phyloP scores from a whole-genome alignment of 1,284 basidiomycete genomes.

The Entoloma clypeatum region DNA sequence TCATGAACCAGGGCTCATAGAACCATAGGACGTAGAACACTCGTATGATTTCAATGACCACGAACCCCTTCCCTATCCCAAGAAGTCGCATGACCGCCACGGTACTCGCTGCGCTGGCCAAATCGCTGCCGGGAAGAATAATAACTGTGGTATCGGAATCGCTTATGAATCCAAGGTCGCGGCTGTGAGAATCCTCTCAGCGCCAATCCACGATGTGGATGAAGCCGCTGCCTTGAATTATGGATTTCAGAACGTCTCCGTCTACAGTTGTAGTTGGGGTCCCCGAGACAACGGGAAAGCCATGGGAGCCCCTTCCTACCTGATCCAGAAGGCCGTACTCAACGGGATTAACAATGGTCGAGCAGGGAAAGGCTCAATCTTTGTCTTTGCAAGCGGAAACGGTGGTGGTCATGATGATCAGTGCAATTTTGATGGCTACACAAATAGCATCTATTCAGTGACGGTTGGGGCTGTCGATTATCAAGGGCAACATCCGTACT shows the following conservation, averaged over 20 bases:
- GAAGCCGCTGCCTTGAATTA: conserved; percentile 96
- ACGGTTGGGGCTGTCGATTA: conserved; percentile 93
- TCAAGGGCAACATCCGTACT: conserved; percentile 90
- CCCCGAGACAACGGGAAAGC: conserved; percentile 93
- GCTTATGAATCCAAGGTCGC: conserved; percentile 90
- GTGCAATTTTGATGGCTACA: conserved; percentile 99
- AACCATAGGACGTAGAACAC: conserved; percentile 71
- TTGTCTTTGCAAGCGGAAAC: conserved; percentile 97
- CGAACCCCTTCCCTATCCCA: conserved; percentile 82
- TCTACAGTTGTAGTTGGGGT: conserved; percentile 98
- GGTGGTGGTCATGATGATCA: conserved; percentile 91
- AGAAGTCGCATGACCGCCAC: conserved; percentile 90
- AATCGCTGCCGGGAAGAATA: conserved; percentile 91
- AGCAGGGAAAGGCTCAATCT: conserved; percentile 87
- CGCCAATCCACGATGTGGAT: conserved; percentile 92
- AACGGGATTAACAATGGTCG: conserved; percentile 94
- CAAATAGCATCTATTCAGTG: conserved; percentile 97
- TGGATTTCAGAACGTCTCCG: conserved; percentile 87
- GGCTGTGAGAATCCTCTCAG: conserved; percentile 94
- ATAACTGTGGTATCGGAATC: conserved; percentile 93
- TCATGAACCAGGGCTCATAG: conserved; percentile 9
- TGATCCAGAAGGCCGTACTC: conserved; percentile 92
- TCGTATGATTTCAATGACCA: conserved; percentile 99
- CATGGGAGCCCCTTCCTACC: conserved; percentile 91
- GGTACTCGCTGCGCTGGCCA: conserved; percentile 99